phyloP scores from a whole-genome alignment of 768 basidiomycete genomes.

The Cubamyces lactineus region DNA sequence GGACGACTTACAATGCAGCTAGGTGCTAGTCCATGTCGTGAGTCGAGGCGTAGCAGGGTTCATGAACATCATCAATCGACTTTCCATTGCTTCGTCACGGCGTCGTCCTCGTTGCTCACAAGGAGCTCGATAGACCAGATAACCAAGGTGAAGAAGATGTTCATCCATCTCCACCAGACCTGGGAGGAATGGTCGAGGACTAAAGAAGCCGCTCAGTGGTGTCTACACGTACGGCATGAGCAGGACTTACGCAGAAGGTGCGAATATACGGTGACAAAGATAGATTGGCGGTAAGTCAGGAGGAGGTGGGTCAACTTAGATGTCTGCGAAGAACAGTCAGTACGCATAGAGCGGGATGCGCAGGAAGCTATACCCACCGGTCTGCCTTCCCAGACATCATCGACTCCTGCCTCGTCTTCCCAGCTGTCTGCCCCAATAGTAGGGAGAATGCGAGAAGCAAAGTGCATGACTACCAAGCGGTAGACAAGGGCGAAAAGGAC shows the following conservation, averaged over 20 bases:
- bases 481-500: constrained; percentile 80
- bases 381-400: constrained; percentile 71
- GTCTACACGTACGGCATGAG: neutral
- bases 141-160: constrained; percentile 82
- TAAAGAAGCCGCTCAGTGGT: neutral
- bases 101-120: constrained; percentile 73
- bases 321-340: constrained; percentile 51
- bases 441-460: constrained; percentile 81
- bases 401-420: constrained; percentile 67
- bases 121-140: constrained; percentile 84
- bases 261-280: constrained; percentile 87
- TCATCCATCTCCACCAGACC: constrained; percentile 93
- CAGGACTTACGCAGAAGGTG: constrained; percentile 72
- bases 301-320: constrained; percentile 75
- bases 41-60: neutral
- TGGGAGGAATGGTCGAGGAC: constrained; percentile 90
- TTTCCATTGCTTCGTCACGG: constrained; percentile 71
- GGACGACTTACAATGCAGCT: constrained; percentile 2
- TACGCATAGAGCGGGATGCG: neutral
- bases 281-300: constrained; percentile 80
- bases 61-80: constrained; percentile 52
- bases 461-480: constrained; percentile 77
- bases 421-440: constrained; percentile 83
- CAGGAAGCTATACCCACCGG: constrained; percentile 52
- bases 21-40: constrained; percentile 1